Base-by-base conservation (phyloP, 2,329 filamentous ascomycete species). In the Diatrype stigma region DNA sequence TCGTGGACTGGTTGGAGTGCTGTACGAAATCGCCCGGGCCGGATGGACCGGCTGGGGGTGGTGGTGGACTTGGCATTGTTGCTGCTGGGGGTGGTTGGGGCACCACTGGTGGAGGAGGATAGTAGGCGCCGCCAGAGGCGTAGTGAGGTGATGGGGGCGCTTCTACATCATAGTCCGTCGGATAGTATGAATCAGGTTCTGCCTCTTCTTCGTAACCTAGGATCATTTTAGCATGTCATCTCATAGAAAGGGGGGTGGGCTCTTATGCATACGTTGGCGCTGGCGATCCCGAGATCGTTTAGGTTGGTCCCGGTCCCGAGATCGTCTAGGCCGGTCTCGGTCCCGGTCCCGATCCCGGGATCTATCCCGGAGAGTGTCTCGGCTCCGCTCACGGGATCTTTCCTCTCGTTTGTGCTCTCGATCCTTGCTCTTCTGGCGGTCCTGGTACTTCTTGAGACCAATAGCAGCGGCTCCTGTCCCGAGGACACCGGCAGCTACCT, bases 381-480 rank as follows among this genome's bases (percentile, higher is more conserved):
- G 44, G 49, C 56, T 65, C 54, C 64, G 62, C 5, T 71, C 70
- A 51, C 65, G 65, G 14, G 70, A 68, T 46, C 64, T 63, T 34
- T 60, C 60, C 63, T 62, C 52, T 62, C 63, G 46, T 55, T 30
- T 30, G 26, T 10, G 26, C 6, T 30, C 26, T 30, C 26, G 26
- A 10, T 77, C 54, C 70, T 73, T 59, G 22, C 66, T 69, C 50
- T 78, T 73, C 64, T 72, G 68, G 49, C 64, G 68, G 60, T 82
- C 76, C 53, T 77, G 73, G 54, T 78, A 81, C 60, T 83, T 80
- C 62, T 84, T 85, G 51, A 86, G 74, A 0, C 82, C 82, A 51
- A 86, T 76, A 5, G 82, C 83, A 0, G 82, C 81, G 5, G 83
- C 83, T 7, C 80, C 81, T 3, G 77, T 77, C 5, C 73, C 77